These are phyloP conservation scores for Aspergillus proliferans DNA, from an alignment of 2,329 filamentous ascomycete genomes.

Conservation along the genomic window DNA sequence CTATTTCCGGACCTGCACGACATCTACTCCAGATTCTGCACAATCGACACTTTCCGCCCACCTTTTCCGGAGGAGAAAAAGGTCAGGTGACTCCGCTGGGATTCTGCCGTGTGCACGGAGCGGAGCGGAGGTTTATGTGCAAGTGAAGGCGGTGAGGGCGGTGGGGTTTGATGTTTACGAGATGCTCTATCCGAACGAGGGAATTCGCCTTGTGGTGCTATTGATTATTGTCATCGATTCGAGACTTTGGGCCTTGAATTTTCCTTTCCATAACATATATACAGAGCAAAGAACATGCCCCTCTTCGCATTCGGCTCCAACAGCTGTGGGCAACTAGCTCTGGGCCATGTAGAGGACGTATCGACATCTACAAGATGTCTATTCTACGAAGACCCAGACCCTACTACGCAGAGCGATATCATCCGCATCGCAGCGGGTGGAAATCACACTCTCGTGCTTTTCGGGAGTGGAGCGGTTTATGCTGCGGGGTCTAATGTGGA, in stretches of 20 bases:
- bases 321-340: slow-evolving; percentile 66
- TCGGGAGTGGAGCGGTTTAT: slow-evolving; percentile 54
- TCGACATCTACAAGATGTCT: slow-evolving; percentile 57
- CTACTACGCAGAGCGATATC: slow-evolving; percentile 28
- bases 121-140: neutral
- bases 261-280: neutral
- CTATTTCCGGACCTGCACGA: no score
- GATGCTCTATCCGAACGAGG: neutral
- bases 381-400: slow-evolving; percentile 42
- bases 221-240: no score
- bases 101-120: neutral
- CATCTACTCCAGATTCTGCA: neutral
- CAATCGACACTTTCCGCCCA: neutral
- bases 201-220: neutral
- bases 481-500: slow-evolving; percentile 58
- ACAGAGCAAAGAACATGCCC: slow-evolving; percentile 21
- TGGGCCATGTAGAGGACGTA: slow-evolving; percentile 65
- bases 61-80: neutral
- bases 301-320: slow-evolving; percentile 71
- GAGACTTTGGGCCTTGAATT: no score
- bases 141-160: neutral
- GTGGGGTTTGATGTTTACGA: neutral
- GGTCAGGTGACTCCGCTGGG: neutral
- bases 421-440: slow-evolving; percentile 59
- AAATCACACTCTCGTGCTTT: slow-evolving; percentile 76